Base-by-base conservation (phyloP, 805 yeast genomes). In the Pichia rugopelliculosa region DNA sequence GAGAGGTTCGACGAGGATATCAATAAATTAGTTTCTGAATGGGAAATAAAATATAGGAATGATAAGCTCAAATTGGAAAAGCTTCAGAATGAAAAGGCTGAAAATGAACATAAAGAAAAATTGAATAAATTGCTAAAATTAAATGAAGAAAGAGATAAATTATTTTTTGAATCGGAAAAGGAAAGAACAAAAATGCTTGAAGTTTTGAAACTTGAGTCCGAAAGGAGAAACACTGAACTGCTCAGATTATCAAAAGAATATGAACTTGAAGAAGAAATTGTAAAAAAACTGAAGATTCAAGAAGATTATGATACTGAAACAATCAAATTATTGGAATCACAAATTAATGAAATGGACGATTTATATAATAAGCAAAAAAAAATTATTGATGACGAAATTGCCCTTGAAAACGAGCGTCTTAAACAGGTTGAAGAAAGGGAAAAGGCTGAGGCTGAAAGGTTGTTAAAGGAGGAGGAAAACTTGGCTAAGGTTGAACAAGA, bases 71-170 rank as follows among this genome's bases (percentile, higher is more conserved):
- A 44, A 6, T 20, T 15, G 10, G 40, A 36, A 33, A 45, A 46
- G 42, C 46, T 37, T 10, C 12, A 22, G 15, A 13, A 42, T 26
- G 49, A 45, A 37, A 49, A 41, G n/a, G 23, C n/a, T 20, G 24
- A 22, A 22, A 10, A 15, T 4, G 27, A 42, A 25, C 22, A 23
- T 11, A 21, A 43, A 24, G 42, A 41, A 9, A 40, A 22, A n/a
- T 30, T 36, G 24, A 21, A 13, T 20, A n/a, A 27, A 10, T 42
- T 43, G 12, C 13, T 20, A 2, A 20, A 43, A 18, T 18, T 30
- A 10, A 41, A 39, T 12, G 44, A 47, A 20, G 48, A 42, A 17
- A 24, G 37, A 7, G 41, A 45, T 21, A 23, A 11, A 18, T 20
- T 23, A 3, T 43, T 45, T 24, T 22, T 37, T 23, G 46, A 38